Base-by-base conservation (phyloP, 2,329 filamentous ascomycete species). In the Colletotrichum navitas region DNA sequence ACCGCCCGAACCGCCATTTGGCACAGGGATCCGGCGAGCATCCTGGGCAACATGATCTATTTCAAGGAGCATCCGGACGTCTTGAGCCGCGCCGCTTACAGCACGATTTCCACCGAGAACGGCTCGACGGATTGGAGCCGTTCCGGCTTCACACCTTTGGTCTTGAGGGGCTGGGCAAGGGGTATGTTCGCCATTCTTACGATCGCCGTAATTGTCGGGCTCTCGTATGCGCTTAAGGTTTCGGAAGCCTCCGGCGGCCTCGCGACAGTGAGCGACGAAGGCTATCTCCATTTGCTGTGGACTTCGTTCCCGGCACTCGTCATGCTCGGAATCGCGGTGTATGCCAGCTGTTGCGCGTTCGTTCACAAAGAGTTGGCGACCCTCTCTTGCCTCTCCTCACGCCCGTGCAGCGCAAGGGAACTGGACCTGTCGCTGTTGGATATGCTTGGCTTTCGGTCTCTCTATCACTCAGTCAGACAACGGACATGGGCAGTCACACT, bases 241-340 rank as follows among this genome's bases (percentile, higher is more conserved):
- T 69, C 66, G 1, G n/a, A 52, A 29, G 8, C 36, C 5, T 24
- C 58, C 16, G 16, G n/a, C 16, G 66, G 66, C 8, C 61, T 69
- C 18, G 66, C 62, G 12, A 59, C 43, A 5, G 55, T 69, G 24
- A 39, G 65, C 18, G 66, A 65, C 18, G 26, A 39, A 6, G 66
- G 54, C 12, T 66, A 65, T n/a, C 45, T 55, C n/a, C 51, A 66
- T 14, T 14, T 70, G 10, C 29, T 70, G 12, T 70, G 67, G 67
- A 70, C 63, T 2, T 66, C 67, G 2, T 26, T 60, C 10, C 67
- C 63, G 16, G 36, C 67, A 4, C 45, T 70, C 14, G 45, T 49
- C 24, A 61, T 70, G 67, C 45, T 70, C 11, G 54, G 63, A 11
- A 41, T 70, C 34, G 34, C 63, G 1, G 12, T 70, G n/a, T 70